Evolutionary conservation across 768 basidiomycete genomes (phyloP).

Genomic region (Trametes cubensis): DNA sequence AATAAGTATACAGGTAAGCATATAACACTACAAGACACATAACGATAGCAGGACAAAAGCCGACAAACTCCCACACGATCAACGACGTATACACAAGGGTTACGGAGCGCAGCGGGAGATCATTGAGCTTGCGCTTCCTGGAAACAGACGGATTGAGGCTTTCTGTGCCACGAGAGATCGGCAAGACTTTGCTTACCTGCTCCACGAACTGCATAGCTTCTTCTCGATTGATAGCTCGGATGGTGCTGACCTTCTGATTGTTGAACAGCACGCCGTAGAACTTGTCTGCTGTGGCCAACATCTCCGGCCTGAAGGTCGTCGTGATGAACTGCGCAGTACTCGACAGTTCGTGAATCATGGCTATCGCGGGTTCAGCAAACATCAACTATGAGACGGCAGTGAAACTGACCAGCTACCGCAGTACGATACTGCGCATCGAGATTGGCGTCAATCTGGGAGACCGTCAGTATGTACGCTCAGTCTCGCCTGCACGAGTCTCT

Average conservation of each 20-base stretch:
- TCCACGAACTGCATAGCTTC: conserved; percentile 96
- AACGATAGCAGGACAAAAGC: conserved; percentile 20
- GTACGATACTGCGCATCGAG: conserved; percentile 97
- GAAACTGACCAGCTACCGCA: conserved; percentile 82
- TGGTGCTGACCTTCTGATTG: conserved; percentile 92
- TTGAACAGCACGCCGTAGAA: conserved; percentile 98
- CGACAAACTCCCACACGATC: neutral
- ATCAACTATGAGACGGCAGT: neutral
- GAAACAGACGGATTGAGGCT: neutral
- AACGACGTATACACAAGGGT: neutral
- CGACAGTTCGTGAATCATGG: conserved; percentile 93
- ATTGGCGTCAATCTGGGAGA: conserved; percentile 87
- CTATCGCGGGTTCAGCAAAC: conserved; percentile 37
- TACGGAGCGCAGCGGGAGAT: neutral
- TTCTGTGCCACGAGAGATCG: neutral
- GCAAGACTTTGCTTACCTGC: conserved; percentile 50
- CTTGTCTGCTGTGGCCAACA: conserved; percentile 93
- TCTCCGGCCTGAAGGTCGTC: conserved; percentile 97
- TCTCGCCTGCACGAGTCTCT: conserved; percentile 1
- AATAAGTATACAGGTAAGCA: neutral
- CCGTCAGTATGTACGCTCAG: neutral
- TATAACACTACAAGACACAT: conserved; percentile 11
- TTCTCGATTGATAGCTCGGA: conserved; percentile 82
- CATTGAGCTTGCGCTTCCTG: conserved; percentile 55
- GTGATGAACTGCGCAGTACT: conserved; percentile 94